A percentile compares a stretch with the other conserved stretches of the same genome.
Conservation (phyloP, 306 rosid genomes). For the Abrus pulchellus region DNA sequence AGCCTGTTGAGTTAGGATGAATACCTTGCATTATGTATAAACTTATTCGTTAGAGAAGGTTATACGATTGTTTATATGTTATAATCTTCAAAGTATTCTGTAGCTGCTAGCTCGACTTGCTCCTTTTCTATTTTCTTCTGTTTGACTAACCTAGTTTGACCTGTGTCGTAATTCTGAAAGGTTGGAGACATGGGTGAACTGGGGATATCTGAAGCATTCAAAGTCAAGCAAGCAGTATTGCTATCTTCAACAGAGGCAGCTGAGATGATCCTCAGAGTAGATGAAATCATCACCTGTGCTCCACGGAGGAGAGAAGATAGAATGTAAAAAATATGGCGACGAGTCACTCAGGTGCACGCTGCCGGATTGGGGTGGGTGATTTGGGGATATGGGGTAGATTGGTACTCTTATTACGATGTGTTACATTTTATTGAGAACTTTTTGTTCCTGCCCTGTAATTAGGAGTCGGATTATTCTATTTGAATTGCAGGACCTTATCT, state of each 20-base stretch:
- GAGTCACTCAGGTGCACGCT: background rate
- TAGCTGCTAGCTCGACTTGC: background rate
- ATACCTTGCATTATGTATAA: background rate
- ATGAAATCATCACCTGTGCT: conserved; percentile 96
- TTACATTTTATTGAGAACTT: conserved; percentile 9
- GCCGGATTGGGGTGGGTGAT: conserved; percentile 9
- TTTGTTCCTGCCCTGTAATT: conserved; percentile 5
- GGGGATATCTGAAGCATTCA: conserved; percentile 88
- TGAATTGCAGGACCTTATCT: background rate
- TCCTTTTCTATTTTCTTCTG: background rate
- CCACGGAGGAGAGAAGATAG: conserved; percentile 95
- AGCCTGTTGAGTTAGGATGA: background rate
- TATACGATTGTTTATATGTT: background rate
- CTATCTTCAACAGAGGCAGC: conserved; percentile 97
- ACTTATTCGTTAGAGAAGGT: too few species aligned
- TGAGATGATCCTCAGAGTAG: conserved; percentile 98
- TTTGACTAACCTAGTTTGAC: conserved; percentile 34
- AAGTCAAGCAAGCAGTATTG: conserved; percentile 93
- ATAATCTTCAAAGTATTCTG: background rate
- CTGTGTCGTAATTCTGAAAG: conserved; percentile 51
- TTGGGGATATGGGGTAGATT: background rate
- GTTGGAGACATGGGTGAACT: conserved; percentile 90
- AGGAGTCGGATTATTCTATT: background rate
- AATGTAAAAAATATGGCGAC: conserved; percentile 58
- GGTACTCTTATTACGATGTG: background rate